Evolutionary conservation across 108 stramenopile genomes (phyloP).

Genomic region (Nitzschia putrida): DNA sequence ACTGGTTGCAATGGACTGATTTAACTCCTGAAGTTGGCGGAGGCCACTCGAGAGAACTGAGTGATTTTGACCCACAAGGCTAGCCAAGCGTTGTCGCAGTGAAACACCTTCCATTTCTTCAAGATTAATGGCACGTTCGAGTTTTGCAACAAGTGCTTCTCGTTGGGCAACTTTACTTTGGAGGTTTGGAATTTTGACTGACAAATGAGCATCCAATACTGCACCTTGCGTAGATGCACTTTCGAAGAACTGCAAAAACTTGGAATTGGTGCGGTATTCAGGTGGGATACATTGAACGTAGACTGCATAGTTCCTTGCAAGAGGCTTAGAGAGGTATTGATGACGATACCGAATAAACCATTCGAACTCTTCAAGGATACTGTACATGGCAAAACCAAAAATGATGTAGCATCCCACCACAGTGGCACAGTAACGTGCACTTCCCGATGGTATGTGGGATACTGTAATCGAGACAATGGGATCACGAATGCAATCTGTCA

Average conservation of each 20-base stretch:
- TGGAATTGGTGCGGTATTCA: slow-evolving; percentile 45
- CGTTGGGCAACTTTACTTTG: slow-evolving; percentile 48
- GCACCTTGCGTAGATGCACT: slow-evolving; percentile 24
- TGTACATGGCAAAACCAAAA: slow-evolving; percentile 70
- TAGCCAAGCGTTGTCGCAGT: slow-evolving; percentile 11
- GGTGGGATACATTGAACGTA: slow-evolving; percentile 55
- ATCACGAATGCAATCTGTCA: slow-evolving; percentile 21
- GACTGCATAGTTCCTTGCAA: slow-evolving; percentile 48
- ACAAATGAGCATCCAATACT: slow-evolving; percentile 45
- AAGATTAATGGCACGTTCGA: slow-evolving; percentile 64
- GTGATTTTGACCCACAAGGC: slow-evolving; percentile 14
- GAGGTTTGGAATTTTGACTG: slow-evolving; percentile 49
- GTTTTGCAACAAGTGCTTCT: slow-evolving; percentile 42
- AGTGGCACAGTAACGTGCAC: slow-evolving; percentile 43
- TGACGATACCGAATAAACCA: slow-evolving; percentile 65
- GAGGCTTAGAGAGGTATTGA: slow-evolving; percentile 38
- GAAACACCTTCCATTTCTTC: slow-evolving; percentile 35
- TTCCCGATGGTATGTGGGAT: slow-evolving; percentile 52
- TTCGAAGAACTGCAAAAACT: slow-evolving; percentile 50
- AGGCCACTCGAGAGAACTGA: slow-evolving; percentile 10
- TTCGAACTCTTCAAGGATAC: slow-evolving; percentile 54
- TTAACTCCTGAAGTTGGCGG: slow-evolving; percentile 39
- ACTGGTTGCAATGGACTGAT: slow-evolving; percentile 27
- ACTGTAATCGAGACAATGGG: slow-evolving; percentile 25
- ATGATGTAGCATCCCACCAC: slow-evolving; percentile 61